Base-by-base conservation (phyloP, 768 basidiomycete species). In the Xerocomus potaroensis region DNA sequence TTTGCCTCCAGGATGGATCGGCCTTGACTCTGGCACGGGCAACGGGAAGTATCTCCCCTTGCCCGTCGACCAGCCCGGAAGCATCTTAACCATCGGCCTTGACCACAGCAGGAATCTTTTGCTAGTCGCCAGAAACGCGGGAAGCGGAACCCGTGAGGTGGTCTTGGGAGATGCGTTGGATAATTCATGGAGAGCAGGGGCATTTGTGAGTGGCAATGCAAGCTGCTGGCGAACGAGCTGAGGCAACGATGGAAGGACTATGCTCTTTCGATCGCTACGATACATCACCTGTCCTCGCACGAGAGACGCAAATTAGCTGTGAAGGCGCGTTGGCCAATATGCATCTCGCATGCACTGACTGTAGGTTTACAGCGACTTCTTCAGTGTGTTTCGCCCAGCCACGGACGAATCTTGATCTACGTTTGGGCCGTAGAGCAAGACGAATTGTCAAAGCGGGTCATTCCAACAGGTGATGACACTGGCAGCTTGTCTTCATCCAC, bases 341-440 rank as follows among this genome's bases (percentile, higher is more conserved):
- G 2, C 11, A 33, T 43, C 40, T 38, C 32, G 22, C 26, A 30
- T 22, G 26, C 11, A 14, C 27, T 49, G 26, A 53, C 38, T 15
- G 10, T 35, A 29, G 18, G 23, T 15, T 30, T 38, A 5, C 50
- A 90, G 84, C 72, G 78, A 43, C 70, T 91, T 15, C 62, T 91
- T 18, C 72, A 80, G 55, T 72, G 73, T 21, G 81, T 92, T 30
- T 83, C 83, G 0, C 74, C 83, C 1, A 43, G 54, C 2, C 82
- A 88, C 53, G 91, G 92, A 8, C 83, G 91, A 9, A 69, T 91
- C 32, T 70, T 99, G 45, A 84, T 98, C 51, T 96, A 96, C 55
- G 96, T 98, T 27, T 99, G 96, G 96, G 93, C 95, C 1, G 78
- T 87, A 49, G 92, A 97, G 57, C 96, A 99, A 69, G 91, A 95